Evolutionary conservation across 495 filamentous ascomycete species (phyloP).

Genomic region (Lasiosphaeria miniovina): DNA sequence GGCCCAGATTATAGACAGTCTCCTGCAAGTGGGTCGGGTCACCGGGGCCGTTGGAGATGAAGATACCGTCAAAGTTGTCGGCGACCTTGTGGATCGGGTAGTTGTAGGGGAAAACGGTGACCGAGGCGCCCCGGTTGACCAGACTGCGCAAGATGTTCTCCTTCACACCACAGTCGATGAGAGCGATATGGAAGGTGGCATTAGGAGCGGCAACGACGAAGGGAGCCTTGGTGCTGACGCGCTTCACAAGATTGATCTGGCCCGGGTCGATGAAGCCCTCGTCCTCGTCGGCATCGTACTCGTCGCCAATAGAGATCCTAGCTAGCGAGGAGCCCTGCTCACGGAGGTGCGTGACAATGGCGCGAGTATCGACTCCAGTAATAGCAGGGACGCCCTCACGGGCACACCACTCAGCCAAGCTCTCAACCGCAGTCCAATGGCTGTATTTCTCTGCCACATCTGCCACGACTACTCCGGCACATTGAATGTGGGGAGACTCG

Average conservation of each 20-base stretch:
- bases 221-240: slow-evolving; percentile 94
- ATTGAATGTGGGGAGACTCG: slow-evolving; percentile 95
- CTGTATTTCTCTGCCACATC: slow-evolving; percentile 91
- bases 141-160: slow-evolving; percentile 97
- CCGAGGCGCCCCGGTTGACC: slow-evolving; percentile 79
- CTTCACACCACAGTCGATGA: slow-evolving; percentile 98
- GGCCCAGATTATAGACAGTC: slow-evolving; percentile 84
- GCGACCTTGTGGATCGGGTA: slow-evolving; percentile 97
- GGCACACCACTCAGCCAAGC: slow-evolving; percentile 88
- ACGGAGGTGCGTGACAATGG: slow-evolving; percentile 90
- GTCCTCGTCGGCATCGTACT: slow-evolving; percentile 98
- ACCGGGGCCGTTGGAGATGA: slow-evolving; percentile 96
- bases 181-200: slow-evolving; percentile 83
- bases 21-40: slow-evolving; percentile 94
- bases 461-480: slow-evolving; percentile 89
- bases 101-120: slow-evolving; percentile 92
- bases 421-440: slow-evolving; percentile 98
- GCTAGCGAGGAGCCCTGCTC: slow-evolving; percentile 95
- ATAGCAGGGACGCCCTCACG: slow-evolving; percentile 95
- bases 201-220: slow-evolving; percentile 83
- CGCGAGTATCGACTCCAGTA: slow-evolving; percentile 93
- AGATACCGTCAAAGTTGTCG: slow-evolving; percentile 95
- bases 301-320: slow-evolving; percentile 91
- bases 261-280: slow-evolving; percentile 94
- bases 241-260: slow-evolving; percentile 91